These are phyloP conservation scores for Fusarium subglutinans DNA, from an alignment of 2,329 filamentous ascomycete species.

Conservation along the genomic window DNA sequence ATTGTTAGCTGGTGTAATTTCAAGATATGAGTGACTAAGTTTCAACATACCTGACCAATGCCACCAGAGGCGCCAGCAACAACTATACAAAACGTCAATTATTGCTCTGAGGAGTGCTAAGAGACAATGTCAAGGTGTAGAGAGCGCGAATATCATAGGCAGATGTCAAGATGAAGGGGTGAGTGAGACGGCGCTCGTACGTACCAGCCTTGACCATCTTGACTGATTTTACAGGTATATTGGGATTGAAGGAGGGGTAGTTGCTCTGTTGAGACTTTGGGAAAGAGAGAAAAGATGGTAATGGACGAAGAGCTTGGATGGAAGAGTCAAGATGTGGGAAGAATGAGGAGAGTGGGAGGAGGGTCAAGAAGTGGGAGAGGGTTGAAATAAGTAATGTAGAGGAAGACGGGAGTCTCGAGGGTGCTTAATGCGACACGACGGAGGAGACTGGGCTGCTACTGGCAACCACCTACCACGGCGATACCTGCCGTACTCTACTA, in stretches of 20 bases:
- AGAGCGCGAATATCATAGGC: neutral
- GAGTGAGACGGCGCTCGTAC: constrained; percentile 38
- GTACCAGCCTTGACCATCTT: constrained; percentile 71
- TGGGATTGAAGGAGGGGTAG: constrained; percentile 2
- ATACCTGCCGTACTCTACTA: constrained; percentile 15
- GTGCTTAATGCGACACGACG: constrained; percentile 24
- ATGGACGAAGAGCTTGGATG: constrained; percentile 8
- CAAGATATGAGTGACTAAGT: neutral
- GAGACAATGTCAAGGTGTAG: neutral
- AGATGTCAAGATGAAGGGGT: constrained; percentile 32
- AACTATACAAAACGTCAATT: constrained; percentile 53
- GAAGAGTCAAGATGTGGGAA: constrained; percentile 12
- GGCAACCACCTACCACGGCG: constrained; percentile 29
- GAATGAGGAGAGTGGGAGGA: constrained; percentile 11
- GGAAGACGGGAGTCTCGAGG: constrained; percentile 15
- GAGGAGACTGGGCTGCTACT: constrained; percentile 8
- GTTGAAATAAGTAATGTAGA: constrained; percentile 35
- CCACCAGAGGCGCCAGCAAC: constrained; percentile 97
- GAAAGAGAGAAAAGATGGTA: constrained; percentile 3
- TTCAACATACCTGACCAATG: constrained; percentile 86
- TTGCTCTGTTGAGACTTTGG: neutral
- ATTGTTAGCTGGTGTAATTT: constrained; percentile 21
- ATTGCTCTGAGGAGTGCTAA: neutral
- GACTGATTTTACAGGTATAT: constrained; percentile 36
- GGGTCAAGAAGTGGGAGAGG: constrained; percentile 32